Conservation (phyloP, 495 filamentous ascomycete species). For the Talaromyces trachyspermus region DNA sequence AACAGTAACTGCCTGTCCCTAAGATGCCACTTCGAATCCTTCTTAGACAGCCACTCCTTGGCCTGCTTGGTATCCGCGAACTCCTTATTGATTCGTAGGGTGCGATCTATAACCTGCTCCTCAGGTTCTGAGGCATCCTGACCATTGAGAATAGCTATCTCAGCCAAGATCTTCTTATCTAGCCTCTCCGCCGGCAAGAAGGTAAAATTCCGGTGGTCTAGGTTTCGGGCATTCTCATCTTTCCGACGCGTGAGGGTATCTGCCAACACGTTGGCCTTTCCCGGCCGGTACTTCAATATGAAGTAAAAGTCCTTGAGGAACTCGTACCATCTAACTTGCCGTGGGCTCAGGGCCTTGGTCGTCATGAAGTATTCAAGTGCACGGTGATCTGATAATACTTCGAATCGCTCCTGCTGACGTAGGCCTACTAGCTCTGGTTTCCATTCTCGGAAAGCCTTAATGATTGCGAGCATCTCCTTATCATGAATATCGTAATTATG, state of each 20-base stretch:
- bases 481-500: conserved; percentile 25
- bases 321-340: conserved; percentile 15
- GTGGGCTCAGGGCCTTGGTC: conserved; percentile 12
- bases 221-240: no score
- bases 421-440: conserved; percentile 9
- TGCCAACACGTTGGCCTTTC: conserved; percentile 13
- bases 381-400: conserved; percentile 1
- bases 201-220: no score
- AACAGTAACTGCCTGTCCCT: no score
- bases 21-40: no score
- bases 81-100: no score
- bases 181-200: no score
- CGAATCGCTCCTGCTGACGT: not conserved
- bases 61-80: no score
- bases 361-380: conserved; percentile 21
- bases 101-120: no score
- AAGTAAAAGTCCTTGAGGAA: conserved; percentile 21
- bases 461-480: conserved; percentile 18
- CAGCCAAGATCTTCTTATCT: no score
- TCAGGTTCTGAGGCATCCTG: no score
- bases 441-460: conserved; percentile 21
- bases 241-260: conserved; percentile 15
- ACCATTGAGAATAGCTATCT: no score
- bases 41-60: no score
- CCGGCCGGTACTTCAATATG: conserved; percentile 17